phyloP scores from a whole-genome alignment of 192 early-diverging fungal species.

The Coemansia sp. region DNA sequence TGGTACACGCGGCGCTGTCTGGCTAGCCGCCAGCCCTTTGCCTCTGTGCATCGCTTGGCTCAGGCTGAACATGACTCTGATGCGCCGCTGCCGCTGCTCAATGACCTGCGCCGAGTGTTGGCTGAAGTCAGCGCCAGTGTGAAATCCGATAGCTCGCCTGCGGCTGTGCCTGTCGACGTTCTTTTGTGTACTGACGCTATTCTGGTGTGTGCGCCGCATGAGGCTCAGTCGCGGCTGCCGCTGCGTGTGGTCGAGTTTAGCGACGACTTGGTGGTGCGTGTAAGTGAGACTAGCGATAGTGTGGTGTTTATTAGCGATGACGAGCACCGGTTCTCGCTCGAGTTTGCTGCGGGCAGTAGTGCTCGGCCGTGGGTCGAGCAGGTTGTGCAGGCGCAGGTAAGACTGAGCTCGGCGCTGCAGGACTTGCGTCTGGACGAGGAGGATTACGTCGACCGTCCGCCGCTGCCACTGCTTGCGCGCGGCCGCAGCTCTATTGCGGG shows the following conservation, averaged over 20 bases:
- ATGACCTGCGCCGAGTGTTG: slow-evolving; percentile 44
- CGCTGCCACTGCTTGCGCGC: slow-evolving; percentile 30
- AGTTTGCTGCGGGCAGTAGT: slow-evolving; percentile 22
- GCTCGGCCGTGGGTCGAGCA: slow-evolving; percentile 41
- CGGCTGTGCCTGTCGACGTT: slow-evolving; percentile 18
- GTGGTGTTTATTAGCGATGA: slow-evolving; percentile 21
- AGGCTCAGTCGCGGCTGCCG: not conserved
- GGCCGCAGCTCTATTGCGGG: slow-evolving; percentile 54
- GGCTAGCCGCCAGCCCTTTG: slow-evolving; percentile 42
- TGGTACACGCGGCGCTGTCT: slow-evolving; percentile 52
- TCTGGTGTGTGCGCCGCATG: slow-evolving; percentile 21
- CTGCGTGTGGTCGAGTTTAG: slow-evolving; percentile 42
- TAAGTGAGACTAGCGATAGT: slow-evolving; percentile 2
- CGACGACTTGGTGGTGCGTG: slow-evolving; percentile 34
- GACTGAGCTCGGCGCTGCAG: slow-evolving; percentile 32
- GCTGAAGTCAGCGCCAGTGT: slow-evolving; percentile 19
- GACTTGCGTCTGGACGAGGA: slow-evolving; percentile 56
- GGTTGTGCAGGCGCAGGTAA: slow-evolving; percentile 24
- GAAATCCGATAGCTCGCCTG: not conserved
- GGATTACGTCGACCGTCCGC: slow-evolving; percentile 51
- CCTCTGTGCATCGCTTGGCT: slow-evolving; percentile 41
- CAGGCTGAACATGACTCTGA: slow-evolving; percentile 37
- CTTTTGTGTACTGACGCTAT: slow-evolving; percentile 49
- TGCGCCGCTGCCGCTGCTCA: slow-evolving; percentile 42
- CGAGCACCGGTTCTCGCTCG: slow-evolving; percentile 9